These are phyloP conservation scores for Starmera amethionina DNA, from an alignment of 805 yeast genomes.

Conservation along the genomic window DNA sequence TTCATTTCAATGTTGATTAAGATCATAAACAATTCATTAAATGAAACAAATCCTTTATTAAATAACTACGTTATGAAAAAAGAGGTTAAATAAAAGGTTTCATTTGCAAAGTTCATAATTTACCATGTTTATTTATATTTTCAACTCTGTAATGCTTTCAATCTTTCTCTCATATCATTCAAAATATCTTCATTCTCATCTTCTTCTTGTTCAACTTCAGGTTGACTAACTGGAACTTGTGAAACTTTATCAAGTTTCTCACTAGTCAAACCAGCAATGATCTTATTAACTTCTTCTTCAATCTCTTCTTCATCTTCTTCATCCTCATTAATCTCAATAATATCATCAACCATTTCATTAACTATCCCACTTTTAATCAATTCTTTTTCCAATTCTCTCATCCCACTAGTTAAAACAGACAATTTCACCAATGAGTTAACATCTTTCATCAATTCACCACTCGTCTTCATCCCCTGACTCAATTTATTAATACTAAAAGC, in stretches of 20 bases:
- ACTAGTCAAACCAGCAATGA: conserved; percentile 36
- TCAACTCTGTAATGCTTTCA: conserved; percentile 69
- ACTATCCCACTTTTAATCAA: conserved; percentile 79
- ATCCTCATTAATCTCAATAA: conserved; percentile 60
- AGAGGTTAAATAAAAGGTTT: conserved; percentile 13
- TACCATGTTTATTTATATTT: neutral
- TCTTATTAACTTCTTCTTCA: conserved; percentile 52
- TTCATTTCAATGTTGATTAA: neutral
- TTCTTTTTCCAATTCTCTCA: conserved; percentile 82
- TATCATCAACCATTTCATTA: conserved; percentile 92
- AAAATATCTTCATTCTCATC: conserved; percentile 67
- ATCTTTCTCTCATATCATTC: conserved; percentile 80
- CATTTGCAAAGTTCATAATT: too few relatives aligned
- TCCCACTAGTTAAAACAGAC: conserved; percentile 73
- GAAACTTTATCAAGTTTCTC: conserved; percentile 31
- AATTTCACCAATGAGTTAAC: conserved; percentile 69
- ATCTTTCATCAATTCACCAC: conserved; percentile 79
- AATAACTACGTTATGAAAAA: too few relatives aligned
- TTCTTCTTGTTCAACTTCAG: conserved; percentile 25
- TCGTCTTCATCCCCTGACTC: conserved; percentile 69
- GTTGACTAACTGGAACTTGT: conserved; percentile 20
- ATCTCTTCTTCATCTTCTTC: conserved; percentile 58
- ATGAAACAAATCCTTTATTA: too few relatives aligned
- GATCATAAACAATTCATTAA: too few relatives aligned
- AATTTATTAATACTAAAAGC: conserved; percentile 79